A percentile compares a stretch with the other conserved stretches of the same genome.
Conservation (phyloP, 495 filamentous ascomycete species). For the Daldinia childiae region DNA sequence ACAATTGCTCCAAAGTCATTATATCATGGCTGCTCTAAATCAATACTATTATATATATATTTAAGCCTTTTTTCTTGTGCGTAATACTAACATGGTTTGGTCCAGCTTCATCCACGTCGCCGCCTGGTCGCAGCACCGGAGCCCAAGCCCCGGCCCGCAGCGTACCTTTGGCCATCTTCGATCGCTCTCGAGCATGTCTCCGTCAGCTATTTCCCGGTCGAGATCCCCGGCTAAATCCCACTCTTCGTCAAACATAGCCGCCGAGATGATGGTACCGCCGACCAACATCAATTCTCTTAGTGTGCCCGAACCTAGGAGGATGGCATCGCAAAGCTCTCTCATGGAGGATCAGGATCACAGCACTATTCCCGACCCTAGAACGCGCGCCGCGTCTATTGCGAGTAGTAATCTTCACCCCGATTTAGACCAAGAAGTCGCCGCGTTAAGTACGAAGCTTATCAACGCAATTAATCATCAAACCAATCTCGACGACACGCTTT, state of each 20-base stretch:
- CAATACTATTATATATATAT: conserved; percentile 2
- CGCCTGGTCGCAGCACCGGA: conserved; percentile 61
- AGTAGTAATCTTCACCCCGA: conserved; percentile 68
- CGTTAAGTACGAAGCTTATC: conserved; percentile 92
- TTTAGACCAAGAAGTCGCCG: conserved; percentile 85
- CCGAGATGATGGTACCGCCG: conserved; percentile 41
- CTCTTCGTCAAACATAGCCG: conserved; percentile 44
- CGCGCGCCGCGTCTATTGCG: conserved; percentile 51
- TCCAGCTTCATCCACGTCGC: conserved; percentile 61
- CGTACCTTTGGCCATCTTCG: conserved; percentile 58
- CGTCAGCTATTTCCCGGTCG: conserved; percentile 47
- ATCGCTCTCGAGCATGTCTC: conserved; percentile 58
- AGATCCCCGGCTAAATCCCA: conserved; percentile 44
- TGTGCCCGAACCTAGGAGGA: conserved; percentile 47
- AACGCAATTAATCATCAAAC: conserved; percentile 98
- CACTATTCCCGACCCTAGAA: conserved; percentile 61
- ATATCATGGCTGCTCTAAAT: not conserved
- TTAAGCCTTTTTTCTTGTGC: conserved; percentile 6
- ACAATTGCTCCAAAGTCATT: not conserved
- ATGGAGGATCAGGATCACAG: conserved; percentile 59
- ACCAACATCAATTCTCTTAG: conserved; percentile 25
- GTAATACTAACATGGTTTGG: conserved; percentile 46
- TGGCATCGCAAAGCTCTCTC: conserved; percentile 44
- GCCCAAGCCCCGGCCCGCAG: conserved; percentile 46
- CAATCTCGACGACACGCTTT: conserved; percentile 85